phyloP scores from a whole-genome alignment of 148 eudicot species.

The Polygonum aviculare region DNA sequence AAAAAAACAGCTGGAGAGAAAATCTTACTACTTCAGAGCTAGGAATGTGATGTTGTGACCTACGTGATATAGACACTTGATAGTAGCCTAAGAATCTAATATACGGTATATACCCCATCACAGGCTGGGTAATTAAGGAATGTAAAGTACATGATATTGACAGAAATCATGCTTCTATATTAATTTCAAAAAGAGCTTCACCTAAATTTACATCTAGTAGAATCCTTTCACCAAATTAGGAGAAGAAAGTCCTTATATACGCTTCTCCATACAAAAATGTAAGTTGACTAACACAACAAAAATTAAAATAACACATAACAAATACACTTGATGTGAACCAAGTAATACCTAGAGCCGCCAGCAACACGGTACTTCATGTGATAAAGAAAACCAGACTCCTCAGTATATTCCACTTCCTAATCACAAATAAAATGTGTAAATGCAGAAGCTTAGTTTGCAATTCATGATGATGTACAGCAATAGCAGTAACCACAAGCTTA shows the following conservation, averaged over 20 bases:
- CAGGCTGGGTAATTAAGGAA: not conserved
- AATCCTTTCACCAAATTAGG: not conserved
- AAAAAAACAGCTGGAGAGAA: not conserved
- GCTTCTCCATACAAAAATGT: not conserved
- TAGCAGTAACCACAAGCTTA: not conserved
- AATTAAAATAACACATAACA: not conserved
- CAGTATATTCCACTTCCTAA: conserved; percentile 99
- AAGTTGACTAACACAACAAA: not conserved
- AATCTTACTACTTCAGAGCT: not conserved
- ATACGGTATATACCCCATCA: not conserved
- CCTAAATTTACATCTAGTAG: not conserved
- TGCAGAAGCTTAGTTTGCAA: not conserved
- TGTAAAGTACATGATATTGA: not conserved
- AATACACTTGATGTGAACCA: not conserved
- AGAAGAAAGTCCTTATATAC: not conserved
- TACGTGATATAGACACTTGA: not conserved
- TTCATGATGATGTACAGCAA: not conserved
- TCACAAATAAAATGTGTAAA: conserved; percentile 11
- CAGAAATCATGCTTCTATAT: not conserved
- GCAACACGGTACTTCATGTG: conserved; percentile 95
- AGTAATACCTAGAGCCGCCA: conserved; percentile 42
- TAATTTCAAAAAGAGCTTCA: not conserved
- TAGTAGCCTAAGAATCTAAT: not conserved
- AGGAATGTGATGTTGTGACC: not conserved
- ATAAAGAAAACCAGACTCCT: conserved; percentile 91